Base-by-base conservation (phyloP, 1,284 basidiomycete genomes). In the Stygiomarasmius scandens region DNA sequence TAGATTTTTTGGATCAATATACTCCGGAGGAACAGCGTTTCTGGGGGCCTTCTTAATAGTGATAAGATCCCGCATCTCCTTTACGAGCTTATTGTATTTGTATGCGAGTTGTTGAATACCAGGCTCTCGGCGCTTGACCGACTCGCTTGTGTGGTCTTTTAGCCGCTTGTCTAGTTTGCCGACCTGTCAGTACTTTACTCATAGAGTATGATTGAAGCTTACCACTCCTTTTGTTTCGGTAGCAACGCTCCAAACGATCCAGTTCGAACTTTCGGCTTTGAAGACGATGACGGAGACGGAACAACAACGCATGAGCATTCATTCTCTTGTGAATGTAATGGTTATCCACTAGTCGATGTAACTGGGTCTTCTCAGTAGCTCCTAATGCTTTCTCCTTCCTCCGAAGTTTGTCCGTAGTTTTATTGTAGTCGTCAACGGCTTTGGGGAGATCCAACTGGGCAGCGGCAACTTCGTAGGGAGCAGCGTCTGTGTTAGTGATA, bases 1-100 rank as follows among this genome's bases (percentile, higher is more conserved):
- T 1, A 67, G 34, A 3, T 45, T 51, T 2, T 62, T 49, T 14
- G 44, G 29, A 2, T 51, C 36, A 38, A 65, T 66, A 11, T 38
- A 11, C 0, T 14, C 19, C 0, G 59, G 66, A 20, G 55, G 41
- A 1, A 63, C 47, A 16, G 65, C 61, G 19, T 60, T 49, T 10
- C 12, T 11, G 1, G 63, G 65, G 1, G 63, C 66, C 22, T 53
- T 46, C 1, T 52, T 6, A 1, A 46, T 11, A 6, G 34, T 19
- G 36, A 64, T 58, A 1, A 61, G 23, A 8, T 48, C 49, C 3
- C 14, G 20, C 49, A 57, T 46, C 8, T 34, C 10, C 9, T 11
- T 16, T 14, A 10, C 12, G 2, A 52, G 22, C 14, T 47, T 22
- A 20, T 57, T 57, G 36, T 52, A 57, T 11, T 47, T 43, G 10